phyloP scores from a whole-genome alignment of 1,284 basidiomycete genomes.

The Polyporus tsugae region DNA sequence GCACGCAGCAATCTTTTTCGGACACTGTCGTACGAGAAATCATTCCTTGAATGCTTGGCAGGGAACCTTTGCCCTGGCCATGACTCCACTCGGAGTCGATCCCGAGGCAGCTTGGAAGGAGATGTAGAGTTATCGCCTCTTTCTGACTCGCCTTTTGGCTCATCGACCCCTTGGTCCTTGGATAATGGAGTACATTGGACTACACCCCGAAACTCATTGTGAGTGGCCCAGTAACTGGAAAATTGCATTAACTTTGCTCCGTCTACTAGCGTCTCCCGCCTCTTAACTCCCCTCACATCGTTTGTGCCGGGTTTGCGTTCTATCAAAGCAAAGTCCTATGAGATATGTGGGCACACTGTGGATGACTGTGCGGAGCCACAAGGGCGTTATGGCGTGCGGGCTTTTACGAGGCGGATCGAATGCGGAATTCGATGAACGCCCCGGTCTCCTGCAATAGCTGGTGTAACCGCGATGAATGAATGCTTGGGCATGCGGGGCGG shows the following conservation, averaged over 20 bases:
- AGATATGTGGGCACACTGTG: background rate
- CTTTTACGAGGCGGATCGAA: background rate
- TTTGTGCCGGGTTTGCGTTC: background rate
- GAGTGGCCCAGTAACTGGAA: background rate
- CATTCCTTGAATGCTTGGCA: background rate
- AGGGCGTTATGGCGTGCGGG: background rate
- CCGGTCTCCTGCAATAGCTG: background rate
- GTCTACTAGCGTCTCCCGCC: background rate
- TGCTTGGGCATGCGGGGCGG: no score
- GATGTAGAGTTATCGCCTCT: no score
- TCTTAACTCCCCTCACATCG: background rate
- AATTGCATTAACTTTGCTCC: background rate
- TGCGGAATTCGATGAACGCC: background rate
- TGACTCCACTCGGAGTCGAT: background rate
- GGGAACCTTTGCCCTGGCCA: background rate
- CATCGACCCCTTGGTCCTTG: background rate
- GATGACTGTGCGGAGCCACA: background rate
- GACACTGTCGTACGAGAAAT: background rate
- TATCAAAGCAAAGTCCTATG: background rate
- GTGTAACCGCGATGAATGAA: background rate
- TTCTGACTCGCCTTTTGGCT: background rate
- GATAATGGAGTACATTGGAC: background rate
- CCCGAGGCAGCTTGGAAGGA: background rate
- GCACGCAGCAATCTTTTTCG: background rate
- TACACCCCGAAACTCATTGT: background rate